A percentile compares a stretch with the other conserved stretches of the same genome.
Conservation (phyloP, 164 flowering plant species). For the Cinnamomum micranthum region DNA sequence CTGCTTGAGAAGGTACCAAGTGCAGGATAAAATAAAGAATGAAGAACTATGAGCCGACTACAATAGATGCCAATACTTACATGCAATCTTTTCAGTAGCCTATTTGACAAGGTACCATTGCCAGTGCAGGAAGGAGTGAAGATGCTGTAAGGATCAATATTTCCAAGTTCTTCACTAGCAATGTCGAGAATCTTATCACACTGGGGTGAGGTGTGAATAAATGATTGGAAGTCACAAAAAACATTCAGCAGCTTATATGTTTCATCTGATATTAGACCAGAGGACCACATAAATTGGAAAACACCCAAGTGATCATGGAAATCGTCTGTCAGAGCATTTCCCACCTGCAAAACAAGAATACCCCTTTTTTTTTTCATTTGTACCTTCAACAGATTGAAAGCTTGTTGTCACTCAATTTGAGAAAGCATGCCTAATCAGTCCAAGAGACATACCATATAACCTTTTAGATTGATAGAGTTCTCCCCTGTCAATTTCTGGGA, state of each 20-base stretch:
- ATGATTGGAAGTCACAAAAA: conserved; percentile 63
- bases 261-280: conserved; percentile 88
- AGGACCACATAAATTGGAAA: conserved; percentile 86
- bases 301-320: conserved; percentile 76
- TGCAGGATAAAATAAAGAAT: conserved; percentile 79
- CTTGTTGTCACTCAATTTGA: background rate
- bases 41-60: conserved; percentile 33
- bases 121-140: conserved; percentile 77
- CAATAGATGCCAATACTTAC: conserved; percentile 30
- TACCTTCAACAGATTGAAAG: background rate
- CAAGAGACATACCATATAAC: conserved; percentile 66
- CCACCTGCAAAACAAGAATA: conserved; percentile 59
- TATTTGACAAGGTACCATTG: conserved; percentile 42
- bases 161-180: conserved; percentile 70
- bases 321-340: conserved; percentile 91
- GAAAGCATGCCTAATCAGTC: background rate
- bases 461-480: conserved; percentile 72
- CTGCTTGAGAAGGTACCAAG: conserved; percentile 37
- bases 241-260: conserved; percentile 60
- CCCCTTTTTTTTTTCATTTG: background rate
- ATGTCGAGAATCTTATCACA: conserved; percentile 60
- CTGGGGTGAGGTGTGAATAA: conserved; percentile 48
- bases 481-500: conserved; percentile 33
- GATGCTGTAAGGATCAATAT: conserved; percentile 83
- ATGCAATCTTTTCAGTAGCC: conserved; percentile 38